Evolutionary conservation across 2,329 filamentous ascomycete genomes (phyloP).

Genomic region (Neopestalotiopsis sp.): DNA sequence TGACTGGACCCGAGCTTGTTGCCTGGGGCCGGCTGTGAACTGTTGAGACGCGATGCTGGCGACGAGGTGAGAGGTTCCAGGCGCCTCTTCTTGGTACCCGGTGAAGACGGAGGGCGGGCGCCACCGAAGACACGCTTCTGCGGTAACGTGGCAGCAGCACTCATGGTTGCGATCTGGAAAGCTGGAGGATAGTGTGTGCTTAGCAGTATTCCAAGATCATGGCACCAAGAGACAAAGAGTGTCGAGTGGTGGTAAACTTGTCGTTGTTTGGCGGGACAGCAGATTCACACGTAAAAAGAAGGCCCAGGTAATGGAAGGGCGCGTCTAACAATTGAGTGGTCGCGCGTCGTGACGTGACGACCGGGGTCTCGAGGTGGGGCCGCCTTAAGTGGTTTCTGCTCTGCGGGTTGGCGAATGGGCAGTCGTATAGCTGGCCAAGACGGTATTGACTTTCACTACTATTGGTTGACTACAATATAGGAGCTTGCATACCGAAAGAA

Average conservation of each 20-base stretch:
- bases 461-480: background rate
- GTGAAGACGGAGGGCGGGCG: slow-evolving; percentile 64
- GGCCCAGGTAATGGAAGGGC: slow-evolving; percentile 5
- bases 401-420: background rate
- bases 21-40: slow-evolving; percentile 66
- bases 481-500: background rate
- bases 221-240: background rate
- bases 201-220: background rate
- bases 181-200: background rate
- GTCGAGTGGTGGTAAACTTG: background rate
- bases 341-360: slow-evolving; percentile 17
- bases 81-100: slow-evolving; percentile 75
- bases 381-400: slow-evolving; percentile 9
- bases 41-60: slow-evolving; percentile 62
- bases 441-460: background rate
- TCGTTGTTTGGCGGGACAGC: background rate
- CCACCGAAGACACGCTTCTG: slow-evolving; percentile 79
- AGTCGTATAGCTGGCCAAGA: background rate
- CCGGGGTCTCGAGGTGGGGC: slow-evolving; percentile 7
- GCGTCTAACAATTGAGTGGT: slow-evolving; percentile 12
- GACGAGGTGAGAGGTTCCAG: slow-evolving; percentile 68
- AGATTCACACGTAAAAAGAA: background rate
- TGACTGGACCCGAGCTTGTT: slow-evolving; percentile 75
- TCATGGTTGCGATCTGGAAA: slow-evolving; percentile 17
- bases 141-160: slow-evolving; percentile 56